phyloP scores from a whole-genome alignment of 148 eudicot species.

The Linanthus parryae region DNA sequence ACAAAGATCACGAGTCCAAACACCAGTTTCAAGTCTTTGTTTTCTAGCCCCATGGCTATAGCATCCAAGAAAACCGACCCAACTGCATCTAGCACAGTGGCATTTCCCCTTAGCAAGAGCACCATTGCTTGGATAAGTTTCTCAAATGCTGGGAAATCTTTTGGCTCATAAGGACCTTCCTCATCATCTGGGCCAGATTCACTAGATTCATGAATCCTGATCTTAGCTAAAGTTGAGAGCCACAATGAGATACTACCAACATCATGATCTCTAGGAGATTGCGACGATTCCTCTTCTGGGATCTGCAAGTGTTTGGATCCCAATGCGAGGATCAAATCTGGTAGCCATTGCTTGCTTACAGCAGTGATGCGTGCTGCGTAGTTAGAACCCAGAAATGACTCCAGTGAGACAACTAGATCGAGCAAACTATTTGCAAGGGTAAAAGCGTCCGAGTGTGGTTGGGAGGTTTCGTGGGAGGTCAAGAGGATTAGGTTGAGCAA shows the following conservation, averaged over 20 bases:
- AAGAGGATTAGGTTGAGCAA: slow-evolving; percentile 47
- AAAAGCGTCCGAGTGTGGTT: slow-evolving; percentile 29
- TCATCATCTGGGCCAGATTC: slow-evolving; percentile 39
- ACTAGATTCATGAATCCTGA: slow-evolving; percentile 45
- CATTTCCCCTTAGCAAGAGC: slow-evolving; percentile 35
- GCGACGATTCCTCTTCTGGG: slow-evolving; percentile 21
- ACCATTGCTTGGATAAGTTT: slow-evolving; percentile 42
- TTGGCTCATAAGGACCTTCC: slow-evolving; percentile 18
- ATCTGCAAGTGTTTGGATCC: slow-evolving; percentile 44
- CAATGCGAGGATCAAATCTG: slow-evolving; percentile 73
- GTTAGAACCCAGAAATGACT: slow-evolving; percentile 53
- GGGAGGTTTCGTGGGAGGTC: slow-evolving; percentile 29
- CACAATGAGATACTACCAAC: slow-evolving; percentile 42
- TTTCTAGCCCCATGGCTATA: slow-evolving; percentile 33
- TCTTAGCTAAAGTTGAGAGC: slow-evolving; percentile 52
- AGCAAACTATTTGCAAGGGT: slow-evolving; percentile 56
- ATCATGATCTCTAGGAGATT: slow-evolving; percentile 18
- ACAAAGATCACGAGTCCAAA: slow-evolving; percentile 62
- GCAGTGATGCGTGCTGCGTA: slow-evolving; percentile 53
- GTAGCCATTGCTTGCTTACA: slow-evolving; percentile 68
- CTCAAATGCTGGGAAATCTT: slow-evolving; percentile 48
- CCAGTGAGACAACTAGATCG: slow-evolving; percentile 50
- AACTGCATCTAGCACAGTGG: slow-evolving; percentile 48
- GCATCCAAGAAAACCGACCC: slow-evolving; percentile 43
- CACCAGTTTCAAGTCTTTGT: slow-evolving; percentile 48